Evolutionary conservation across 495 filamentous ascomycete species (phyloP).

Genomic region (Penicillium fimorum): DNA sequence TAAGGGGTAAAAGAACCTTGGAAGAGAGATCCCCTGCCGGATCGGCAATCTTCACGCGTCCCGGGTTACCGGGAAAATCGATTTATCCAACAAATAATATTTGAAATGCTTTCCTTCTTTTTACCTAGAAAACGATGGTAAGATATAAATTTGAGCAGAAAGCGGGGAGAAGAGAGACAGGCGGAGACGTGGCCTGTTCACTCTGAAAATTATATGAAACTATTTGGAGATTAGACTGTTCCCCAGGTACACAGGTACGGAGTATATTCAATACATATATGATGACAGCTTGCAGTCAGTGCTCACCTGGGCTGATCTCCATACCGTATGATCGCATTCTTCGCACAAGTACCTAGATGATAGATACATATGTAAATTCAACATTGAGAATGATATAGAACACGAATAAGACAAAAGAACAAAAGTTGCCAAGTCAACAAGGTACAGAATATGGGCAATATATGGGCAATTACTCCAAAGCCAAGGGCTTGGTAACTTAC

Average conservation of each 20-base stretch:
- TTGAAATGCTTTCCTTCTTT: no score
- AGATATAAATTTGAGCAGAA: conserved; percentile 5
- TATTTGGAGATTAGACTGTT: background rate
- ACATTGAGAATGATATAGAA: no score
- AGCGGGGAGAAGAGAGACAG: conserved; percentile 6
- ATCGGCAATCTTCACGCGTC: conserved; percentile 13
- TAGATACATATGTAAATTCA: no score
- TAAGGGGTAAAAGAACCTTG: conserved; percentile 17
- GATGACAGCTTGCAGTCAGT: conserved; percentile 4
- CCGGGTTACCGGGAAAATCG: background rate
- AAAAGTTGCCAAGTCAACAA: background rate
- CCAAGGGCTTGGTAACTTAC: conserved; percentile 15
- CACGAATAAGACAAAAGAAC: background rate
- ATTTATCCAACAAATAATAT: background rate
- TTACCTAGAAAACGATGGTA: conserved; percentile 4
- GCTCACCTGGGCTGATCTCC: background rate
- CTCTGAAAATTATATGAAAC: background rate
- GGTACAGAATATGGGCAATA: background rate
- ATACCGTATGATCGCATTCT: background rate
- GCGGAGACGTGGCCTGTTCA: conserved; percentile 16
- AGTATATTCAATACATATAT: background rate
- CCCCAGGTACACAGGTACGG: background rate
- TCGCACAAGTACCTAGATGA: background rate
- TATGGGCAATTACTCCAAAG: background rate
- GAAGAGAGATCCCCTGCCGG: conserved; percentile 21